Base-by-base conservation (phyloP, 2,329 filamentous ascomycete species). In the Cladosporium sp. region DNA sequence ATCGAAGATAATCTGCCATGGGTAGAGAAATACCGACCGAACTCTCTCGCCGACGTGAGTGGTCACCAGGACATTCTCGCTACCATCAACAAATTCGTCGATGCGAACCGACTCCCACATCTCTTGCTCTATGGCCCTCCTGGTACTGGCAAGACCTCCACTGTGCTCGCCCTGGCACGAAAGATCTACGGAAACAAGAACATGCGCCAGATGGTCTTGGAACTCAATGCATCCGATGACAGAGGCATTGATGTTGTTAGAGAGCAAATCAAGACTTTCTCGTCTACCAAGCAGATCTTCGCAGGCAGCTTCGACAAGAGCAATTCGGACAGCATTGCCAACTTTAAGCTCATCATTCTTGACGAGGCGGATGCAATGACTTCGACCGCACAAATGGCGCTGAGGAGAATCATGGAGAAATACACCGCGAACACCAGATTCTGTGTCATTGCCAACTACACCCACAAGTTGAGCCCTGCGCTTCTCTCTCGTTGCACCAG, bases 291-390 rank as follows among this genome's bases (percentile, higher is more conserved):
- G 80, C 95, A 99, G 77, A 99, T 99, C 74, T 99, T 99, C 82
- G 77, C 79, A 14, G 79, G 81, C 6, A 80, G 80, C 5, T 77
- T 77, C 69, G 74, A 76, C 70, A 77, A 77, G 63, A 68, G 65
- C 38, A 66, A 68, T 32, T 67, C 67, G 15, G 80, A 79, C 14
- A 78, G 79, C 36, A 80, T 94, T 30, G 92, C 91, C 0, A 87
- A 87, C 3, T 99, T 91, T 84, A 99, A 99, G 82, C 88, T 99
- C 72, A 98, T 99, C 76, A 92, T 99, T 65, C 87, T 99, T 4
- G 95, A 99, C 78, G 95, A 99, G 82, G 95, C 95, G n/a, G 95
- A 99, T 78, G 95, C 95, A 64, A 99, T 99, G 95, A 99, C 95
- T n/a, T 91, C 92, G 64, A 96, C 94, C 0, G 95, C 95, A 6